Evolutionary conservation across 345 rosid genomes (phyloP), one percentile per base, ranked within the genome.

Genomic region (Physaria fendleri): DNA sequence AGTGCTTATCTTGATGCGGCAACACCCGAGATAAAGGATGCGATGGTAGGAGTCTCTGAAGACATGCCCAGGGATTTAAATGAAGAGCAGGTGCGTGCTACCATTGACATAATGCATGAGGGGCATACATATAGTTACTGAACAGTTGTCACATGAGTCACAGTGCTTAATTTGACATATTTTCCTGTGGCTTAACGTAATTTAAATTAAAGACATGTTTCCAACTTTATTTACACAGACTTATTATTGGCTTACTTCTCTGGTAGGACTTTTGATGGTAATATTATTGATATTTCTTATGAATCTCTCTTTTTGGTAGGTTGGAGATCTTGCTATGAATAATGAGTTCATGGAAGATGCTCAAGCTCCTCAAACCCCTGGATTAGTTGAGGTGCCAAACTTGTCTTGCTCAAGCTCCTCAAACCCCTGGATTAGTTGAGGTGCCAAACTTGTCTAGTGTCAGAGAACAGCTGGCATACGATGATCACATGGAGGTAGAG

Each of bases 311-410:
- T 61, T 48, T 67, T 24, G 59, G 43, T 78, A 90, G 96, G 66
- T 67, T 64, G 87, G 71, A 65, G 79, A 50, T 70, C 68, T 58
- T 34, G 64, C 30, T 52, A 64, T 71, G 69, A 51, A 59, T 73
- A 73, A 81, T 70, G 92, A 85, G 68, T 54, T 56, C 43, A 8
- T 47, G 4, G 97, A 82, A 66, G 81, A 80, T 73, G 93, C 95
- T 11, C 85, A 90, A 74, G 99, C 95, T 71, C 95, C 95, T 45
- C 76, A 82, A 51, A 90, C 99, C 62, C 97, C 99, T 66, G 94
- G 91, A 63, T 71, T 90, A 69, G 78, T 79, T 53, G 82, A 84
- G 76, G 94, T 78, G 76, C 81, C 88, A 62, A 82, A 87, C 64
- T 56, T 73, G 66, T 78, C 85, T 37, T 73, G 93, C 95, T 11